These are phyloP conservation scores for Cercospora beticola DNA, from an alignment of 2,329 filamentous ascomycete genomes.

Conservation along the genomic window DNA sequence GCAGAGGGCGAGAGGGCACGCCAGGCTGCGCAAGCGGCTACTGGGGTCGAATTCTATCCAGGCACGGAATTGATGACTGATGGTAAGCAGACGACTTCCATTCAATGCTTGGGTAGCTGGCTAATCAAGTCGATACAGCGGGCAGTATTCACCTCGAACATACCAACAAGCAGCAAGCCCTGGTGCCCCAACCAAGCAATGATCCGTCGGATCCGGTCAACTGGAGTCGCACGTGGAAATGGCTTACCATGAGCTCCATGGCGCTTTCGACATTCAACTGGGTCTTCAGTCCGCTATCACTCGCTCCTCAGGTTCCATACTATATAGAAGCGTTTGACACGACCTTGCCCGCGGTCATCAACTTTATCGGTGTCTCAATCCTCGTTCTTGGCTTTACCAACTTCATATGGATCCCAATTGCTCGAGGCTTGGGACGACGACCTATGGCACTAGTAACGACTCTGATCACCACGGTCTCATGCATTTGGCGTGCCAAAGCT, in stretches of 20 bases:
- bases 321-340: neutral
- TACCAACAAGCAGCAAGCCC: neutral
- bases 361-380: neutral
- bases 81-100: neutral
- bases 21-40: neutral
- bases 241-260: neutral
- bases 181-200: neutral
- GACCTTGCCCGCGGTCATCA: neutral
- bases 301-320: neutral
- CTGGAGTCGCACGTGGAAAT: neutral
- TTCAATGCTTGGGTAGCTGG: neutral
- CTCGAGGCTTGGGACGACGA: neutral
- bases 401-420: neutral
- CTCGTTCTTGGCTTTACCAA: neutral
- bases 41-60: neutral
- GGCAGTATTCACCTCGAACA: neutral
- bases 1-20: neutral
- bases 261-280: neutral
- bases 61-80: neutral
- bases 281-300: neutral
- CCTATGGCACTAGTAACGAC: neutral
- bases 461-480: neutral
- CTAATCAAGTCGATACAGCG: too few relatives aligned
- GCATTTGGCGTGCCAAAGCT: neutral
- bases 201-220: neutral